Base-by-base conservation (phyloP, 2,329 filamentous ascomycete genomes). In the Westerdykella sp. region DNA sequence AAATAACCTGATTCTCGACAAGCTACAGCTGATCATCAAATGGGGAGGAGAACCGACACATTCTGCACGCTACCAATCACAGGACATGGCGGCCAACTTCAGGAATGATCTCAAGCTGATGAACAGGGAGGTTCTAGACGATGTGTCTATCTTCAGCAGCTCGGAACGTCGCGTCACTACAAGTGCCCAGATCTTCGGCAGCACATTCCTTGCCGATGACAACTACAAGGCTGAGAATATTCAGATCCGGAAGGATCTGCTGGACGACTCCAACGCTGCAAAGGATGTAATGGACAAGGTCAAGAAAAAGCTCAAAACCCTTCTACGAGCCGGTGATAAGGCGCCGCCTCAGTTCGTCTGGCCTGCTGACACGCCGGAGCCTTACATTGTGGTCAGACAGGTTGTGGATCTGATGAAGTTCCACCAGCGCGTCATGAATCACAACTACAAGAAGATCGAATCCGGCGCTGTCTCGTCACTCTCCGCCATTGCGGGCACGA, bases 231-330 rank as follows among this genome's bases (percentile, higher is more conserved):
- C 87, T 18, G 87, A 95, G 56, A 88, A 87, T 51, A 95, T 98
- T 50, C 85, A 82, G 28, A 84, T 97, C 44, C 83, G 93, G 41
- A 98, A 98, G 64, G 90, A 97, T 67, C 77, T 98, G 6, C 73
- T 98, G 3, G 93, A 98, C 64, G 93, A 98, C 63, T 97, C 90
- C 0, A 98, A 98, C 66, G 93, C 93, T 4, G 93, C 93, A 45
- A 98, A 98, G 66, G 93, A 98, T 64, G 89, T 95, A 60, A 98
- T 96, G 86, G 94, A 98, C 70, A 96, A 95, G 69, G 93, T 98
- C 43, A 98, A 98, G 77, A 98, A 98, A 79, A 96, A 95, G 80
- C 78, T 98, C 22, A 98, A 98, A 71, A 84, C 87, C 1, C 76
- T 98, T 15, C 70, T 98, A 45, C 83, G 93, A 23, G 87, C 95